phyloP scores from a whole-genome alignment of 345 rosid genomes.

The Melaleuca quinquenervia region DNA sequence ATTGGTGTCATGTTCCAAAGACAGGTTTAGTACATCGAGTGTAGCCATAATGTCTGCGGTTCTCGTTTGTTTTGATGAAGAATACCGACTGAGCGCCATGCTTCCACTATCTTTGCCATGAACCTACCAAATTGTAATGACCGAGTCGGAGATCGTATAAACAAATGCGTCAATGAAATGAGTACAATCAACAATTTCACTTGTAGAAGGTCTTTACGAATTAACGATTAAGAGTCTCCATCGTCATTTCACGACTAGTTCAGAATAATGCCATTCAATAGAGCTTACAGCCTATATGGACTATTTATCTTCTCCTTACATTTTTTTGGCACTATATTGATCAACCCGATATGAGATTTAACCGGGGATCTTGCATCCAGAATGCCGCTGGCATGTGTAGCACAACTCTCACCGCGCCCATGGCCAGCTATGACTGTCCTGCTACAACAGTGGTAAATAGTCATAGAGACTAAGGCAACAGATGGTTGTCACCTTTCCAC shows the following conservation, averaged over 20 bases:
- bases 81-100: not conserved
- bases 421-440: not conserved
- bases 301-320: not conserved
- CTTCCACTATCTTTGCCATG: not conserved
- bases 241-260: not conserved
- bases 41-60: not conserved
- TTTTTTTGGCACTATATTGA: not conserved
- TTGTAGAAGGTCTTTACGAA: not conserved
- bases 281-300: not conserved
- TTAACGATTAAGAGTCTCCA: not conserved
- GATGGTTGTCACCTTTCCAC: not conserved
- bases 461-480: not conserved
- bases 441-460: not conserved
- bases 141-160: not conserved
- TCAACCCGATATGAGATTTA: not conserved
- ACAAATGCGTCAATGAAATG: not conserved
- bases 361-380: not conserved
- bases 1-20: not conserved
- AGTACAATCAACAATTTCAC: not conserved
- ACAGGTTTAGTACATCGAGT: not conserved
- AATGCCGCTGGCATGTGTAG: not conserved
- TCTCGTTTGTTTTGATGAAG: not conserved
- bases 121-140: not conserved
- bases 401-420: not conserved
- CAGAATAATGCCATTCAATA: not conserved